Conservation (phyloP, 2,329 filamentous ascomycete genomes). For the Eutypella sp. region DNA sequence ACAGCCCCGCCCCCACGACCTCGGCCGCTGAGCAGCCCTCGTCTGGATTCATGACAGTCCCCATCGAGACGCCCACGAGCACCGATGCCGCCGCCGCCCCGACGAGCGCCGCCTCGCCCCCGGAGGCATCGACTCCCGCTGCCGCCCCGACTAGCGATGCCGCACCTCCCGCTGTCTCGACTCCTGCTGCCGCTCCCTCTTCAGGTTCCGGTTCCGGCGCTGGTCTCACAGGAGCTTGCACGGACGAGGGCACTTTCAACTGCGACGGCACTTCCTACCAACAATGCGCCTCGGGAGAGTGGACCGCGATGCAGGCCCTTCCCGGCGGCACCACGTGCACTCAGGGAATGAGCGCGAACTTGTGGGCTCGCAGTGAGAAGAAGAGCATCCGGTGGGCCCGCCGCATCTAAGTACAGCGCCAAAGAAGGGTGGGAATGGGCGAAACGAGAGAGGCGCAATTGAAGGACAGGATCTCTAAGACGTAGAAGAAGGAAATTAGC, state of each 20-base stretch:
- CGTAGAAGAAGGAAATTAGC: too few relatives aligned
- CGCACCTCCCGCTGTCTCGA: slow-evolving; percentile 4
- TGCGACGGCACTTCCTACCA: slow-evolving; percentile 28
- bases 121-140: slow-evolving; percentile 3
- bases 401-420: background rate
- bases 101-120: slow-evolving; percentile 4
- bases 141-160: background rate
- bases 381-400: background rate
- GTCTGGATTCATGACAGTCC: background rate
- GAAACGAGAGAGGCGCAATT: too few relatives aligned
- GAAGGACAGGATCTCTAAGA: too few relatives aligned
- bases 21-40: background rate
- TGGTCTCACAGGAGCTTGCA: slow-evolving; percentile 26
- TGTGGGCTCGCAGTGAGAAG: slow-evolving; percentile 15
- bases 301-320: slow-evolving; percentile 24
- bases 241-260: slow-evolving; percentile 29
- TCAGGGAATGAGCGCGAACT: slow-evolving; percentile 19
- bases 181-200: slow-evolving; percentile 4
- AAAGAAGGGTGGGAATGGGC: too few relatives aligned
- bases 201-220: slow-evolving; percentile 5
- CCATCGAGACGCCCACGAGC: background rate
- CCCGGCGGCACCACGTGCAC: slow-evolving; percentile 25
- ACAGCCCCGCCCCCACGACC: slow-evolving; percentile 1
- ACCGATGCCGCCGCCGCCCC: background rate
- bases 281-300: slow-evolving; percentile 28